Percentiles rank a stretch among this genome's conserved stretches.
Conservation (phyloP, 495 filamentous ascomycete species). For the Penicillium psychrofluorescens region DNA sequence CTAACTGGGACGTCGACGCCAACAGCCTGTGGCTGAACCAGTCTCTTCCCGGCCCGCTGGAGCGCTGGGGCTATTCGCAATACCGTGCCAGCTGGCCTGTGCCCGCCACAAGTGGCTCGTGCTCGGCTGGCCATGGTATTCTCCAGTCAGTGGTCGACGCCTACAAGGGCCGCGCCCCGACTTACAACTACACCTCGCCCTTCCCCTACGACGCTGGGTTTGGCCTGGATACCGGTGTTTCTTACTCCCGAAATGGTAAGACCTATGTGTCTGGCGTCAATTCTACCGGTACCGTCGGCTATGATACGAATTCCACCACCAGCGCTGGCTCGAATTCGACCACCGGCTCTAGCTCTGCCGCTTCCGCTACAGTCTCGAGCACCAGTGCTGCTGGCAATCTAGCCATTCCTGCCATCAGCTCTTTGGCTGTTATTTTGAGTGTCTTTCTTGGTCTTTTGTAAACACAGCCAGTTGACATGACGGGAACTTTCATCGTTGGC, state of each 20-base stretch:
- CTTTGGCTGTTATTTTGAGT: no score
- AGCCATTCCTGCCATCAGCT: no score
- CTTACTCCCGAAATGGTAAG: slow-evolving; percentile 17
- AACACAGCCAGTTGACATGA: no score
- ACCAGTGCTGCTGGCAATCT: no score
- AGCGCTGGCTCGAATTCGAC: no score
- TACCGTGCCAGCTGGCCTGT: slow-evolving; percentile 32
- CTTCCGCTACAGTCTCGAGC: no score
- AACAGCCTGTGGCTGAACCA: slow-evolving; percentile 36
- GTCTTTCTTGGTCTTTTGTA: no score
- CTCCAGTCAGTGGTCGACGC: slow-evolving; percentile 30
- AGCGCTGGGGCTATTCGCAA: slow-evolving; percentile 18
- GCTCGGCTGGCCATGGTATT: slow-evolving; percentile 38
- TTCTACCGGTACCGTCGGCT: no score
- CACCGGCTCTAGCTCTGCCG: no score
- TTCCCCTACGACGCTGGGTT: slow-evolving; percentile 12
- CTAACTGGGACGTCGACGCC: slow-evolving; percentile 41
- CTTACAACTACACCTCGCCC: slow-evolving; percentile 36
- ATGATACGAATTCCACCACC: no score
- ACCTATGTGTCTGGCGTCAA: no score
- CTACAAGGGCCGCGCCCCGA: slow-evolving; percentile 19
- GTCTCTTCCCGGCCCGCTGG: slow-evolving; percentile 40
- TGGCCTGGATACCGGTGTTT: slow-evolving; percentile 19
- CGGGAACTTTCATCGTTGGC: no score
- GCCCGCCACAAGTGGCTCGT: slow-evolving; percentile 30